Conservation (phyloP, 352 stramenopile species). For the Phytopythium sindhum region DNA sequence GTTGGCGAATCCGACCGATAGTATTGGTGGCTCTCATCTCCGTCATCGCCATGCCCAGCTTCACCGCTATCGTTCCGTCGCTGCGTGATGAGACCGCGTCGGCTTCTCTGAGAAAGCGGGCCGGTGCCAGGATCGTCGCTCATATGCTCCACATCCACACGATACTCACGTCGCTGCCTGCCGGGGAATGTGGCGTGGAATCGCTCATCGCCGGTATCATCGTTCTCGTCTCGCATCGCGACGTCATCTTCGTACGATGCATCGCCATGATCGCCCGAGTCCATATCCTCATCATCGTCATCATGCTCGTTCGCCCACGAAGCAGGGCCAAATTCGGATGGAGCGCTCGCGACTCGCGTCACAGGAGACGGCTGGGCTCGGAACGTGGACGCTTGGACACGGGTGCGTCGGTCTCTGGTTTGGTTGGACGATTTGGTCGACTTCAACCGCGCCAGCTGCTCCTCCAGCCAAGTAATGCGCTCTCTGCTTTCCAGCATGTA, state of each 20-base stretch:
- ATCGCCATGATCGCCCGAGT: conserved; percentile 31
- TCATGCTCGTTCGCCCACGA: conserved; percentile 77
- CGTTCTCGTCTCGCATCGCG: conserved; percentile 49
- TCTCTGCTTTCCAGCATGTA: conserved; percentile 52
- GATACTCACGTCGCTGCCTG: conserved; percentile 39
- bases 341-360: neutral
- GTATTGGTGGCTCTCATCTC: conserved; percentile 18
- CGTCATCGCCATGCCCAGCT: conserved; percentile 26
- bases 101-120: conserved; percentile 36
- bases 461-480: conserved; percentile 61
- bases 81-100: conserved; percentile 26
- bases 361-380: neutral
- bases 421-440: conserved; percentile 19
- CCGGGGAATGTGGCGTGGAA: conserved; percentile 12
- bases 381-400: conserved; percentile 6
- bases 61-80: conserved; percentile 26
- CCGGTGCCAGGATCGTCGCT: conserved; percentile 36
- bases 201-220: conserved; percentile 18
- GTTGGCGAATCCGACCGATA: conserved; percentile 47
- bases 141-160: conserved; percentile 51
- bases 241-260: conserved; percentile 48
- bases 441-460: conserved; percentile 43
- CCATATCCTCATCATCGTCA: conserved; percentile 66
- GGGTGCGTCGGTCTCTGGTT: conserved; percentile 5
- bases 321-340: conserved; percentile 24